Evolutionary conservation across 208 protist species (phyloP).

Genomic region (Wallacemonas collosoma): DNA sequence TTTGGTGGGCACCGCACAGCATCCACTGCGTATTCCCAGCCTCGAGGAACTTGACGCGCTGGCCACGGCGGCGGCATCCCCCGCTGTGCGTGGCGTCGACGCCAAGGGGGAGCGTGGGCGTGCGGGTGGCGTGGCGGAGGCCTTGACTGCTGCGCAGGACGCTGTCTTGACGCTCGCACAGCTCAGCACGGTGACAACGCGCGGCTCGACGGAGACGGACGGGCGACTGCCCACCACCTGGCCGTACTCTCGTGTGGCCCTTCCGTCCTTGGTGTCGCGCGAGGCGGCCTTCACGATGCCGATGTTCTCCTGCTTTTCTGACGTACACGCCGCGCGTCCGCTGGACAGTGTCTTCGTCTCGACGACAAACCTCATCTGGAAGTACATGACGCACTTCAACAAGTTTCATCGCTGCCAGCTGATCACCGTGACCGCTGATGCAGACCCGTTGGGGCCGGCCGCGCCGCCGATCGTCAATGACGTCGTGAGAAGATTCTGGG

Average conservation of each 20-base stretch:
- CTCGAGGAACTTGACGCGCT: neutral
- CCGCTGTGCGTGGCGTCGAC: too few relatives aligned
- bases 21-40: neutral
- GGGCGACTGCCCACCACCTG: neutral
- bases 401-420: constrained; percentile 62
- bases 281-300: neutral
- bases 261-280: neutral
- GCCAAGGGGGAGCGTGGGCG: neutral
- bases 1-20: neutral
- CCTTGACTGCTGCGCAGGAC: neutral
- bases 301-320: constrained; percentile 8
- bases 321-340: constrained; percentile 47
- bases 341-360: constrained; percentile 83
- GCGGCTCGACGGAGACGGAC: neutral
- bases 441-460: constrained; percentile 56
- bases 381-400: constrained; percentile 73
- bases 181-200: neutral
- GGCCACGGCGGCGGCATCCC: neutral
- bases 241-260: neutral
- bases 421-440: constrained; percentile 61
- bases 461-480: constrained; percentile 48
- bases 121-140: neutral
- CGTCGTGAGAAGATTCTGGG: constrained; percentile 55
- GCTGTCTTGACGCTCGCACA: neutral
- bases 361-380: constrained; percentile 79